Conservation (phyloP, 305 asterid species). For the Ilex paraguariensis region DNA sequence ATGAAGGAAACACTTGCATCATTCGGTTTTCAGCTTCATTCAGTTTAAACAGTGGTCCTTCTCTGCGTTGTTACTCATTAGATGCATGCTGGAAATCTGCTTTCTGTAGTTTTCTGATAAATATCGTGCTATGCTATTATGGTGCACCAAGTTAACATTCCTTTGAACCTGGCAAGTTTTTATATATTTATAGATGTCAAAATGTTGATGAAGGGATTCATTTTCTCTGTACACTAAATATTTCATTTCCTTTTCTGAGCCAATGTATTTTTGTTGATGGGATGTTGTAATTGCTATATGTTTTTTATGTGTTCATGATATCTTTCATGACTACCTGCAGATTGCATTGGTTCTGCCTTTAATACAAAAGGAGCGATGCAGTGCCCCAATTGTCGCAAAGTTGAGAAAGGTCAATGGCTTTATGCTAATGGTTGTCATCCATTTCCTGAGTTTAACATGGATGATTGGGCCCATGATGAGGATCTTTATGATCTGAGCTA, state of each 20-base stretch:
- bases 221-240: neutral
- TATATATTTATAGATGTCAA: too few relatives aligned
- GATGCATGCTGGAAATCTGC: too few relatives aligned
- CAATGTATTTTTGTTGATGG: too few relatives aligned
- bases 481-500: constrained; percentile 67
- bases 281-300: constrained; percentile 1
- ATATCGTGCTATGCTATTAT: too few relatives aligned
- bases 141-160: too few relatives aligned
- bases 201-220: too few relatives aligned
- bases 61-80: too few relatives aligned
- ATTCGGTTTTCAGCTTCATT: too few relatives aligned
- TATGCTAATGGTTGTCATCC: constrained; percentile 72
- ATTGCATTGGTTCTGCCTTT: constrained; percentile 90
- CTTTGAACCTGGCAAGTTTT: too few relatives aligned
- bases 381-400: constrained; percentile 90
- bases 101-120: too few relatives aligned
- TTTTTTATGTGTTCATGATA: constrained; percentile 7
- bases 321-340: constrained; percentile 32
- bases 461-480: constrained; percentile 75
- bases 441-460: constrained; percentile 60
- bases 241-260: neutral
- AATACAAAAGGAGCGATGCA: constrained; percentile 83
- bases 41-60: too few relatives aligned
- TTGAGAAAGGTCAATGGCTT: constrained; percentile 90
- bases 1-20: too few relatives aligned